Evolutionary conservation across 352 stramenopile genomes (phyloP).

Genomic region (Phytophthora pluvialis): DNA sequence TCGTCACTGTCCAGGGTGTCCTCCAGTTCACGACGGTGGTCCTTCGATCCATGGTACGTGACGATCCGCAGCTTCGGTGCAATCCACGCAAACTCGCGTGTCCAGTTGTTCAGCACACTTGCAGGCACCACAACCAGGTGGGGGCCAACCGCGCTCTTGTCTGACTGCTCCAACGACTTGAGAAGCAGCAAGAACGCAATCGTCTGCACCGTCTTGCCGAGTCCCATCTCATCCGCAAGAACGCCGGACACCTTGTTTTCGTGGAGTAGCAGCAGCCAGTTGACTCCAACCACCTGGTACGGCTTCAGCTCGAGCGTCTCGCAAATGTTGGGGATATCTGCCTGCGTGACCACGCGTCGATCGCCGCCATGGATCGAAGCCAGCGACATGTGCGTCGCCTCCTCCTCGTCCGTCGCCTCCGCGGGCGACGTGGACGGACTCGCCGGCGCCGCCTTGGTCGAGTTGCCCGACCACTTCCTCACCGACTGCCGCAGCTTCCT

Average conservation of each 20-base stretch:
- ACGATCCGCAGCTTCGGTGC: slow-evolving; percentile 89
- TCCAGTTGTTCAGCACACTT: slow-evolving; percentile 94
- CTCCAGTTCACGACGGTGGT: slow-evolving; percentile 64
- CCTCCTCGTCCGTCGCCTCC: slow-evolving; percentile 54
- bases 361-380: slow-evolving; percentile 48
- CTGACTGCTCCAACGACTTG: slow-evolving; percentile 43
- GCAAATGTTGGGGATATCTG: slow-evolving; percentile 74
- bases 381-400: slow-evolving; percentile 64
- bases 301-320: slow-evolving; percentile 81
- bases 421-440: slow-evolving; percentile 35
- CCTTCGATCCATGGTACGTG: slow-evolving; percentile 83
- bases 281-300: slow-evolving; percentile 86
- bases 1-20: slow-evolving; percentile 50
- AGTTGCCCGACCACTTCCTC: slow-evolving; percentile 59
- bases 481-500: slow-evolving; percentile 68
- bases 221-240: slow-evolving; percentile 91
- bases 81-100: slow-evolving; percentile 93
- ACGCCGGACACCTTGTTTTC: slow-evolving; percentile 84
- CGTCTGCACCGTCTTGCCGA: slow-evolving; percentile 94
- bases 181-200: slow-evolving; percentile 81
- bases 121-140: slow-evolving; percentile 94
- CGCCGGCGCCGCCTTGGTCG: slow-evolving; percentile 32
- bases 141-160: slow-evolving; percentile 51
- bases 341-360: slow-evolving; percentile 63
- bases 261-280: slow-evolving; percentile 82